A percentile compares a stretch with the other conserved stretches of the same genome.
Conservation (phyloP, 768 basidiomycete genomes). For the Termitomyces sp. region DNA sequence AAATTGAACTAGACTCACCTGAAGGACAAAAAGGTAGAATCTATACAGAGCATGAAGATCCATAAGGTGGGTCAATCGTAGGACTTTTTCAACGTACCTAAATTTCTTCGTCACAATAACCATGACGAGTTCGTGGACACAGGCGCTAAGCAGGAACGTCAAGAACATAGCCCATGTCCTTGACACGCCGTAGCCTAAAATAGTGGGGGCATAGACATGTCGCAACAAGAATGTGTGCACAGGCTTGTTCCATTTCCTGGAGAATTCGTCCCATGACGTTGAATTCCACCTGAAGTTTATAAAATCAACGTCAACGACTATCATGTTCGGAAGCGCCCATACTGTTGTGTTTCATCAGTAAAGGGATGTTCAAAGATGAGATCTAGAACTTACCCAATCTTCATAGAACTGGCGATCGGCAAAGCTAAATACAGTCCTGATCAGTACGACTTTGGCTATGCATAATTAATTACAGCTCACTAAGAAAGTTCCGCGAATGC, state of each 20-base stretch:
- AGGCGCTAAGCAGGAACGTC: slow-evolving; percentile 90
- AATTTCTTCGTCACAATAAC: slow-evolving; percentile 92
- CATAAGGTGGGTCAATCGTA: background rate
- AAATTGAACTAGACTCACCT: slow-evolving; percentile 37
- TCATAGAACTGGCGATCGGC: slow-evolving; percentile 98
- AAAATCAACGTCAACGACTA: background rate
- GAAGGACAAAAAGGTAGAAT: slow-evolving; percentile 82
- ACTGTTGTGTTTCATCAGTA: slow-evolving; percentile 13
- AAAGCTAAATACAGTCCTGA: slow-evolving; percentile 51
- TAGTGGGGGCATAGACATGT: slow-evolving; percentile 92
- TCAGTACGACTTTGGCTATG: background rate
- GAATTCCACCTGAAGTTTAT: slow-evolving; percentile 78
- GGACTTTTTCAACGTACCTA: slow-evolving; percentile 45
- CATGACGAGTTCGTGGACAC: slow-evolving; percentile 95
- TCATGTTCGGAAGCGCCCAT: background rate
- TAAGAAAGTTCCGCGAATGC: slow-evolving; percentile 91
- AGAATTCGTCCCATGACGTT: slow-evolving; percentile 95
- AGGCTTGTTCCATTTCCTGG: slow-evolving; percentile 98
- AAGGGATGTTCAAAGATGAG: background rate
- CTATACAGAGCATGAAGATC: slow-evolving; percentile 33
- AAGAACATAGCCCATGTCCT: slow-evolving; percentile 82
- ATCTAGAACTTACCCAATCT: slow-evolving; percentile 68
- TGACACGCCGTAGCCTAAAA: slow-evolving; percentile 73
- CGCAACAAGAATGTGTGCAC: slow-evolving; percentile 91
- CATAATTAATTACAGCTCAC: slow-evolving; percentile 42